Conservation (phyloP, 768 basidiomycete species). For the Amanita polypyramis region DNA sequence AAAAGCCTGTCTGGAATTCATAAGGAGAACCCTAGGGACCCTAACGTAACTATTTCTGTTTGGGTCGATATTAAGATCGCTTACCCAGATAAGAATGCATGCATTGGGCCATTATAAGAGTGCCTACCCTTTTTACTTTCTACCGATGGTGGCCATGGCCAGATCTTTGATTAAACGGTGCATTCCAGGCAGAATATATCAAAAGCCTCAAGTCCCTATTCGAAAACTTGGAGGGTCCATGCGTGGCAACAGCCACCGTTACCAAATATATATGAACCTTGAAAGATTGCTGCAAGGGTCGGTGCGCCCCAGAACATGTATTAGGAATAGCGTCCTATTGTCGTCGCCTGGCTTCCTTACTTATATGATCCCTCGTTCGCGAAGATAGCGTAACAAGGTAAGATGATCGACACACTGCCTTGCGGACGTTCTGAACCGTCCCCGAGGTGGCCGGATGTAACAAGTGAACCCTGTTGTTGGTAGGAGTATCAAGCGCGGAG, state of each 20-base stretch:
- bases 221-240: neutral
- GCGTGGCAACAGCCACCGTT: neutral
- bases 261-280: neutral
- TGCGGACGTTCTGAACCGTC: too few relatives aligned
- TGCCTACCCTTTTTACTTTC: neutral
- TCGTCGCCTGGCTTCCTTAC: neutral
- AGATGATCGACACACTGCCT: neutral
- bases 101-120: neutral
- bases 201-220: neutral
- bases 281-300: neutral
- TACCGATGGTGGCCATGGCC: neutral
- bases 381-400: neutral
- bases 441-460: too few relatives aligned
- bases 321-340: neutral
- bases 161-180: neutral
- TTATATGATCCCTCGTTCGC: neutral
- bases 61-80: too few relatives aligned
- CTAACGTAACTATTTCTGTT: conserved; percentile 8
- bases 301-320: neutral
- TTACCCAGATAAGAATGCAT: conserved; percentile 1
- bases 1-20: too few relatives aligned
- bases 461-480: too few relatives aligned
- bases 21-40: conserved; percentile 6
- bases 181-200: too few relatives aligned
- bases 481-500: too few relatives aligned